Evolutionary conservation across 352 stramenopile species (phyloP), one percentile per base, ranked within the genome.

Genomic region (Aphanomyces astaci): DNA sequence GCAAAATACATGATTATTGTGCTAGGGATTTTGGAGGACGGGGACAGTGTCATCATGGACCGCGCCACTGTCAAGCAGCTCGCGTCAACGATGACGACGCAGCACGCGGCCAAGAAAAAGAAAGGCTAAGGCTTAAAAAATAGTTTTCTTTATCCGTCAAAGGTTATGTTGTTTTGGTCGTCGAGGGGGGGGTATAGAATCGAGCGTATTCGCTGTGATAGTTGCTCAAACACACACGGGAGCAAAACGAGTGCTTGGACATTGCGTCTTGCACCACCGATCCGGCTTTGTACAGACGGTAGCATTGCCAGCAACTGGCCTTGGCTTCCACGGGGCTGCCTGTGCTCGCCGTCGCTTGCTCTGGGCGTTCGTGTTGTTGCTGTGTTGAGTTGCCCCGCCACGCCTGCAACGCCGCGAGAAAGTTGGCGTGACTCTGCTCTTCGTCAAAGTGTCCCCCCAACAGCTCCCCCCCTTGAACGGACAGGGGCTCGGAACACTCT

Each of bases 301-400:
- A 94, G 60, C 86, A 94, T 36, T 94, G 84, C 86, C 86, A 94
- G 55, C 84, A 94, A 65, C 82, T 87, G 66, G 83, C 33, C 22
- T 64, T 66, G 3, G 53, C 28, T 22, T 64, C 46, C 17, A 66
- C 33, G 46, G 64, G 64, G 27, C 53, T 85, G 25, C 78, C 77
- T 5, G 64, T 74, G 11, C 80, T 75, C 0, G 66, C 59, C 17
- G 76, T 80, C 2, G 76, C 72, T 49, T 77, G 83, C 54, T 94
- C 85, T 59, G 51, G 51, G 25, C 70, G 76, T 32, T 79, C 74
- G 64, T 33, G 45, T 9, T 60, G 25, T 4, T 30, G 11, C 1
- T 36, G 5, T 0, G 51, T 64, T n/a, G 15, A 31, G 49, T 45
- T 27, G 15, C 76, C 74, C 25, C 85, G 72, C 86, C 86, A 94